A percentile compares a stretch with the other conserved stretches of the same genome.
Conservation (phyloP, 257 asterid species). For the Solanum pimpinellifolium region DNA sequence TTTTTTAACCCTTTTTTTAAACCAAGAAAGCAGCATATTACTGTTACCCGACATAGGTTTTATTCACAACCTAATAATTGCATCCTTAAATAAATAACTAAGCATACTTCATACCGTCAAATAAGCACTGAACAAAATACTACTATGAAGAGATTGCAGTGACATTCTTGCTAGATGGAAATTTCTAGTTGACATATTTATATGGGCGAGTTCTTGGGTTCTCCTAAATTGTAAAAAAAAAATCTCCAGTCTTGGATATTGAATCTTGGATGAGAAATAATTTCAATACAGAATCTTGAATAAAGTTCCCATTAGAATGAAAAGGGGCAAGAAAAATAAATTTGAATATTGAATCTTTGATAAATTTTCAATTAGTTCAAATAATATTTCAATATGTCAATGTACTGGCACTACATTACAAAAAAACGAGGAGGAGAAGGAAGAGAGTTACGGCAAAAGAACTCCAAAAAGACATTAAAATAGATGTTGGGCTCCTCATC, state of each 20-base stretch:
- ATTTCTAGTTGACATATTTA: too few relatives aligned
- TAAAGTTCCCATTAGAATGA: too few relatives aligned
- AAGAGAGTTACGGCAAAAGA: constrained; percentile 51
- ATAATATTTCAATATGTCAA: background rate
- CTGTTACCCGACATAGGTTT: background rate
- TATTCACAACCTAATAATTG: background rate
- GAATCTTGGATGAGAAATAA: too few relatives aligned
- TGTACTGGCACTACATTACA: background rate
- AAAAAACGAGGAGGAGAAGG: background rate
- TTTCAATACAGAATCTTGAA: too few relatives aligned
- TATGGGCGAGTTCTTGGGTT: background rate
- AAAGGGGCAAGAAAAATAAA: background rate
- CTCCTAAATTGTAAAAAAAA: background rate
- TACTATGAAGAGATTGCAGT: background rate
- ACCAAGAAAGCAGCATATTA: background rate
- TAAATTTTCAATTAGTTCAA: background rate
- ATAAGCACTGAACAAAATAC: background rate
- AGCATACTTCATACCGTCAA: background rate
- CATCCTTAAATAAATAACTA: background rate
- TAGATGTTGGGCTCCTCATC: constrained; percentile 48
- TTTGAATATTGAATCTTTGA: background rate
- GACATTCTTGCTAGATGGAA: too few relatives aligned
- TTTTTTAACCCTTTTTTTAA: background rate
- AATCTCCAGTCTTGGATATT: too few relatives aligned
- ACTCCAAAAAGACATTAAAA: constrained; percentile 76